Base-by-base conservation (phyloP, 352 stramenopile genomes). In the Phytophthora ohioensis region DNA sequence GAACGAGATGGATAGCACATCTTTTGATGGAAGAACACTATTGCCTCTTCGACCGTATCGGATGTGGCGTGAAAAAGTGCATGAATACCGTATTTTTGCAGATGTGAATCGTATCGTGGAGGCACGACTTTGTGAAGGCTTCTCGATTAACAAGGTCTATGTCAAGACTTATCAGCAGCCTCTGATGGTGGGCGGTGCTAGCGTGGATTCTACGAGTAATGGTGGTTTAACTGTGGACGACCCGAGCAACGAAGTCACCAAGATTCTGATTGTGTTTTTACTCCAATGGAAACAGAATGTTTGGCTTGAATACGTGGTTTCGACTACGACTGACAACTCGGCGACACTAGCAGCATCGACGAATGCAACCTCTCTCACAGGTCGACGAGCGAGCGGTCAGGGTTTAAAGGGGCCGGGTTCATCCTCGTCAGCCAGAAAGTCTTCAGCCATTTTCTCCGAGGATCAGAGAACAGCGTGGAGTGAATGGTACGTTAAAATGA, bases 281-380 rank as follows among this genome's bases (percentile, higher is more conserved):
- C 61, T 97, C 17, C 78, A 97, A 57, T 97, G 90, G 90, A 95
- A 95, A 58, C 85, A 94, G 43, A 92, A 95, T 58, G 85, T 97
- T 42, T 97, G 90, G 88, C 71, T 97, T 27, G 88, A 97, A 73
- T 97, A 97, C 52, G 87, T 95, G 15, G 80, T 96, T 4, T 85
- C 87, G 4, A 85, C 84, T 15, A 92, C 87, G 1, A 92, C 78
- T 11, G 82, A 91, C 2, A 72, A 69, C n/a, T 49, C 66, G 42
- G 46, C 66, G 13, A 41, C 54, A 27, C 7, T 69, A 12, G 10
- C 54, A 38, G 45, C 51, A 21, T 49, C 61, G 27, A 41, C 36
- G 21, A 68, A 5, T 48, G 36, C 51, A 9, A 47, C 36, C 2
- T 43, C 58, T 21, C 42, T 75, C 7, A 58, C 57, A 31, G 52